These are phyloP conservation scores for Fusarium sp. DNA, from an alignment of 2,329 filamentous ascomycete genomes.

Conservation along the genomic window DNA sequence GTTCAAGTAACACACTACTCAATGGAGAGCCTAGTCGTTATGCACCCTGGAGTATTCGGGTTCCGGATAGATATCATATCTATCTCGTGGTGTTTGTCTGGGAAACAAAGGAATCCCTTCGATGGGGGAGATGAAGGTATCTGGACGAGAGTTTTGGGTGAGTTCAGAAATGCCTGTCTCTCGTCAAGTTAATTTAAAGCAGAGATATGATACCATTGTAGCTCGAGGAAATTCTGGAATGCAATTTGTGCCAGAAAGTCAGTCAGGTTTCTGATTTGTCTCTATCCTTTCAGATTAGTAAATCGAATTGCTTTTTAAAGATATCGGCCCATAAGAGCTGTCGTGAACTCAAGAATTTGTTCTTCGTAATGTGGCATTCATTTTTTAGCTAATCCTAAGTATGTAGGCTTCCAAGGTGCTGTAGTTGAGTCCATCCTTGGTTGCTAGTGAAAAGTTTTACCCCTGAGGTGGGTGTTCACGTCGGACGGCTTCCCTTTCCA, in stretches of 20 bases:
- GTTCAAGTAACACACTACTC: background rate
- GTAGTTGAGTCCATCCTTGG: background rate
- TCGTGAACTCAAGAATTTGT: background rate
- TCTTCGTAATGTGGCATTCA: background rate
- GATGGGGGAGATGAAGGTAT: background rate
- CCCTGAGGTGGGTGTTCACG: background rate
- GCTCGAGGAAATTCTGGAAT: background rate
- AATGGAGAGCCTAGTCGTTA: no score
- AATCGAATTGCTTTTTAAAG: background rate
- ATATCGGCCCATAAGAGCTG: background rate
- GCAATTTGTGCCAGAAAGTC: background rate
- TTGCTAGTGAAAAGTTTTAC: background rate
- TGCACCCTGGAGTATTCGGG: background rate
- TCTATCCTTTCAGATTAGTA: background rate
- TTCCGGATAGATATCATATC: background rate
- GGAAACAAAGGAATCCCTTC: background rate
- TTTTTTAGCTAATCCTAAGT: background rate
- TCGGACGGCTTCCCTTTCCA: background rate
- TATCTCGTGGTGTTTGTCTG: background rate
- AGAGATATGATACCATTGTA: background rate
- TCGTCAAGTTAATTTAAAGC: background rate
- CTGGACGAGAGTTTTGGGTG: background rate
- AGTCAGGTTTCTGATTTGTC: background rate
- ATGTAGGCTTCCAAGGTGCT: background rate
- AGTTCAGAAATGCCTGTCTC: background rate